Evolutionary conservation across 306 rosid species (phyloP), one percentile per base, ranked within the genome.

Genomic region (Fragaria nilgerrensis): DNA sequence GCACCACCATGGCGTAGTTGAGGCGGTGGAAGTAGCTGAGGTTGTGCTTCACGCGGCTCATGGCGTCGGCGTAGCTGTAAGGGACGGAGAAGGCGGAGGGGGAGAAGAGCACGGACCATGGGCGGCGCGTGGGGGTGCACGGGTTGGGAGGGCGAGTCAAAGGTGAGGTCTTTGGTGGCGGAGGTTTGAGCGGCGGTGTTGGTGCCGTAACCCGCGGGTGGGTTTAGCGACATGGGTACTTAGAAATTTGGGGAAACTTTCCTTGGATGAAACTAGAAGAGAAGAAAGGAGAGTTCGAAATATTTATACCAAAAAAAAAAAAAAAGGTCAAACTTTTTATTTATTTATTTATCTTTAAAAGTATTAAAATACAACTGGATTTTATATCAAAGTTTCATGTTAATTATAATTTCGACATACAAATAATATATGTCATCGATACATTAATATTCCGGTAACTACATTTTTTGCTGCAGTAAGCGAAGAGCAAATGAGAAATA

Each of bases 21-120:
- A 73, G 79, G 0, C 87, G 85, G n/a, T n/a, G n/a, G 72, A 87
- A 87, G 76, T 87, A 76, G 83, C 55, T n/a, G 52, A 77, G 52
- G 72, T 85, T 87, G 77, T 27, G 77, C 17, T 77, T 79, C 44
- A 81, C n/a, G 53, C 89, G 84, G 5, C 59, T 23, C 81, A 78
- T 81, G 34, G 87, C 87, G 44, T 84, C 89, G 68, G 77, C 68
- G 72, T 85, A 83, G 84, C 56, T 59, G 6, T 3, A 2, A 0
- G 91, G 89, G 7, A 23, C 47, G 37, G 87, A 81, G 68, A 87
- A 45, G 19, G 84, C 55, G 41, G 82, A 63, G 53, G 77, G 71
- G 53, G 72, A 72, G 76, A 87, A 62, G 73, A 87, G 77, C 75
- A 83, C 89, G 32, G 44, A 56, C 91, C 91, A 87, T 7, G 90